phyloP scores from a whole-genome alignment of 768 basidiomycete species.

The Serendipita sp. region DNA sequence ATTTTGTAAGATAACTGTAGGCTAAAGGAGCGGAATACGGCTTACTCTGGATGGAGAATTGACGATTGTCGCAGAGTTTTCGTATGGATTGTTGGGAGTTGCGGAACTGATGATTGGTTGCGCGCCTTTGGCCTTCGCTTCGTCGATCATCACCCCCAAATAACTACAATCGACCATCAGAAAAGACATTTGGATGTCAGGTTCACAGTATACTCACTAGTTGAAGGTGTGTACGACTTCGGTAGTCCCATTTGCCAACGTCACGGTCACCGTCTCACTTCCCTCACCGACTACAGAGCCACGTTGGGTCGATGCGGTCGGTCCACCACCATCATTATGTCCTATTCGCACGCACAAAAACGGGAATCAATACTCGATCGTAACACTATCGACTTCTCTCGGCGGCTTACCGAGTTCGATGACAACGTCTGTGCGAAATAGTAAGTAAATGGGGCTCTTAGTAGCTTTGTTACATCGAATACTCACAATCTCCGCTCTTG shows the following conservation, averaged over 20 bases:
- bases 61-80: conserved; percentile 15
- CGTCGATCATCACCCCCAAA: conserved; percentile 18
- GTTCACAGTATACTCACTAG: conserved; percentile 17
- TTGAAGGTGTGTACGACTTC: conserved; percentile 30
- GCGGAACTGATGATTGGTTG: conserved; percentile 32
- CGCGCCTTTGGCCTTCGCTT: conserved; percentile 31
- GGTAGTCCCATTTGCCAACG: conserved; percentile 19
- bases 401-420: neutral
- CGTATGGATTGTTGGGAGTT: conserved; percentile 32
- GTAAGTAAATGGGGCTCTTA: neutral
- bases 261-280: conserved; percentile 4
- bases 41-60: conserved; percentile 22
- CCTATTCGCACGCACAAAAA: conserved; percentile 14
- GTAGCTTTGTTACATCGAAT: conserved; percentile 17
- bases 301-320: conserved; percentile 7
- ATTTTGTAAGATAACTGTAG: too few species aligned
- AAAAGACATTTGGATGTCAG: too few species aligned
- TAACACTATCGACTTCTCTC: neutral
- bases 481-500: conserved; percentile 15
- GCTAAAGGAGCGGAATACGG: too few species aligned
- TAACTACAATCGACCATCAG: neutral
- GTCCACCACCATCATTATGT: conserved; percentile 28
- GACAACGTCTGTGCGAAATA: conserved; percentile 17
- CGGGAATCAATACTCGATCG: too few species aligned
- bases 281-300: conserved; percentile 3